These are phyloP conservation scores for Fusarium ramigenum DNA, from an alignment of 2,329 filamentous ascomycete genomes.

Conservation along the genomic window DNA sequence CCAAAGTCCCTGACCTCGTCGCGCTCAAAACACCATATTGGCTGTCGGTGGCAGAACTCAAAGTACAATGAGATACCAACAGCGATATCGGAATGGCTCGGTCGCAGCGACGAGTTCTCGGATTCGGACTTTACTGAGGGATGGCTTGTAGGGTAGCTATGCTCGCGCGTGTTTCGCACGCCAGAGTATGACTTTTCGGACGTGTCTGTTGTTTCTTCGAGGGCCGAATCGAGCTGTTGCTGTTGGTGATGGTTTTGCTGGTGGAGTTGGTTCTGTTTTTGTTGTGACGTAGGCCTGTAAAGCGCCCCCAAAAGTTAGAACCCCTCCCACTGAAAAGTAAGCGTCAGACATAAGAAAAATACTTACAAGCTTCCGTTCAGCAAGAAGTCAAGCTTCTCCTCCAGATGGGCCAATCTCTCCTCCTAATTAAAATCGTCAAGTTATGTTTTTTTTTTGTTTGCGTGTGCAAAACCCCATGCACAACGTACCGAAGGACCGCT, in stretches of 20 bases:
- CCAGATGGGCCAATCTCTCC: slow-evolving; percentile 60
- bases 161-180: slow-evolving; percentile 42
- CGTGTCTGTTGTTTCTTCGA: slow-evolving; percentile 45
- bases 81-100: slow-evolving; percentile 46
- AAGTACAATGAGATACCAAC: slow-evolving; percentile 53
- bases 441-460: neutral
- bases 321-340: slow-evolving; percentile 22
- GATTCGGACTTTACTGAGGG: slow-evolving; percentile 42
- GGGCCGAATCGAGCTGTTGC: slow-evolving; percentile 38
- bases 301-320: slow-evolving; percentile 41
- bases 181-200: slow-evolving; percentile 50
- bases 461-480: slow-evolving; percentile 7
- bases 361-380: slow-evolving; percentile 53
- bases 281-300: slow-evolving; percentile 40
- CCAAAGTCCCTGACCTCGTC: slow-evolving; percentile 50
- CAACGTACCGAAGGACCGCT: slow-evolving; percentile 56
- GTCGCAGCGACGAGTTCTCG: slow-evolving; percentile 43
- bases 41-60: slow-evolving; percentile 55
- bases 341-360: neutral
- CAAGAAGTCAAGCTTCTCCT: slow-evolving; percentile 62
- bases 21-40: slow-evolving; percentile 57
- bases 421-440: slow-evolving; percentile 50
- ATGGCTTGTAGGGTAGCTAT: slow-evolving; percentile 35
- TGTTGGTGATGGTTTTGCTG: slow-evolving; percentile 3
- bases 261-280: slow-evolving; percentile 21